Evolutionary conservation across 2,329 filamentous ascomycete species (phyloP).

Genomic region (Verticillium zaregamsianum): DNA sequence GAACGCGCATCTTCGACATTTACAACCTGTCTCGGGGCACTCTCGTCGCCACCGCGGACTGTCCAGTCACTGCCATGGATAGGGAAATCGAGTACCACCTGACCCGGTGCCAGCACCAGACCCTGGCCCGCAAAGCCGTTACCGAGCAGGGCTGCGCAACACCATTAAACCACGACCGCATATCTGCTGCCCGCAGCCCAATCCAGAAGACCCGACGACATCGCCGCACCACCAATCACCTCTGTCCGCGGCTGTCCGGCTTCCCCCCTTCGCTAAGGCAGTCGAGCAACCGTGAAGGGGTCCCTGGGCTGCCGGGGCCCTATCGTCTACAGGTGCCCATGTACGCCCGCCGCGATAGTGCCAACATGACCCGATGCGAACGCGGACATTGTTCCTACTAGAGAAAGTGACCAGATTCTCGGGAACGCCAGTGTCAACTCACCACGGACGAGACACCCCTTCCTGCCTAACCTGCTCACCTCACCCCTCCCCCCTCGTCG

Average conservation of each 20-base stretch:
- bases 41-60: too few relatives aligned
- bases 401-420: slow-evolving; percentile 1
- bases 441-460: background rate
- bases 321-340: background rate
- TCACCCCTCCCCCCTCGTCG: background rate
- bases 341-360: background rate
- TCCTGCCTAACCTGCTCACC: background rate
- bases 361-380: slow-evolving; percentile 1
- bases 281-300: background rate
- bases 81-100: background rate
- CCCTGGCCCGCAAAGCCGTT: background rate
- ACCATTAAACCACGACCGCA: background rate
- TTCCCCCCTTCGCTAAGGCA: background rate
- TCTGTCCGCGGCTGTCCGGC: background rate
- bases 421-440: background rate
- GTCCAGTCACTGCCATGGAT: background rate
- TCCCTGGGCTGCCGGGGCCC: background rate
- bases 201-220: background rate
- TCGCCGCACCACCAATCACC: background rate
- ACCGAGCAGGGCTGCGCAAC: background rate
- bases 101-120: background rate
- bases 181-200: background rate
- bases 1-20: too few relatives aligned
- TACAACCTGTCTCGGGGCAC: too few relatives aligned
- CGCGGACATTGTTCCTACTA: background rate